phyloP scores from a whole-genome alignment of 1,284 basidiomycete species.

The Puccinia sorghi region DNA sequence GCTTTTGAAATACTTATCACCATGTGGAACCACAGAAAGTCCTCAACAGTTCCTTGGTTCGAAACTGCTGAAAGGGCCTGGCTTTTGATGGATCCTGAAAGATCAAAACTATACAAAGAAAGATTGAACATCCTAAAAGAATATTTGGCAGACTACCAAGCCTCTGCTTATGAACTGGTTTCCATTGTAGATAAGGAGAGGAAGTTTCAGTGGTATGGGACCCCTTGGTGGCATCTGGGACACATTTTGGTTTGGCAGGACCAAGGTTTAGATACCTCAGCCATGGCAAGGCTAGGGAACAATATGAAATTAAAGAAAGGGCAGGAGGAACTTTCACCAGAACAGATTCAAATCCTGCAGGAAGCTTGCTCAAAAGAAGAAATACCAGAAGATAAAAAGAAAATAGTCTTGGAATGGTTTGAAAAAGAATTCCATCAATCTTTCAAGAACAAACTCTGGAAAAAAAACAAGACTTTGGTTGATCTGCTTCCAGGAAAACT shows the following conservation, averaged over 20 bases:
- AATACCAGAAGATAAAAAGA: neutral
- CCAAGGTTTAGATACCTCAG: neutral
- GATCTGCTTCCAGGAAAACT: neutral
- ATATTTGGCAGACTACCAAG: neutral
- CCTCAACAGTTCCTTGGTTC: neutral
- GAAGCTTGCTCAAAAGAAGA: neutral
- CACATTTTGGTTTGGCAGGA: neutral
- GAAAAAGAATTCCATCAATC: neutral
- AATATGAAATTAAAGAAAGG: neutral
- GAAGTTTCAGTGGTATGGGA: neutral
- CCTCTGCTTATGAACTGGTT: neutral
- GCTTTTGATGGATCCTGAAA: conserved; percentile 7
- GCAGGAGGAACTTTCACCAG: neutral
- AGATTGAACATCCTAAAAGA: neutral
- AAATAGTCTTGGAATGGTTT: neutral
- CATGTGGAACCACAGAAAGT: neutral
- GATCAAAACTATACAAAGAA: neutral
- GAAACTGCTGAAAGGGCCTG: conserved; percentile 14
- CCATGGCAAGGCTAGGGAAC: neutral
- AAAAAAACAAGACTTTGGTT: neutral
- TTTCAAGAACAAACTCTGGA: neutral
- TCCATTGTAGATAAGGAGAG: neutral
- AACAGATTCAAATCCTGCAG: neutral
- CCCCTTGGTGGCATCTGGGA: conserved; percentile 15
- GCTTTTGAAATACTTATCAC: neutral